Conservation (phyloP, 148 eudicot species). For the Camellia sinensis region DNA sequence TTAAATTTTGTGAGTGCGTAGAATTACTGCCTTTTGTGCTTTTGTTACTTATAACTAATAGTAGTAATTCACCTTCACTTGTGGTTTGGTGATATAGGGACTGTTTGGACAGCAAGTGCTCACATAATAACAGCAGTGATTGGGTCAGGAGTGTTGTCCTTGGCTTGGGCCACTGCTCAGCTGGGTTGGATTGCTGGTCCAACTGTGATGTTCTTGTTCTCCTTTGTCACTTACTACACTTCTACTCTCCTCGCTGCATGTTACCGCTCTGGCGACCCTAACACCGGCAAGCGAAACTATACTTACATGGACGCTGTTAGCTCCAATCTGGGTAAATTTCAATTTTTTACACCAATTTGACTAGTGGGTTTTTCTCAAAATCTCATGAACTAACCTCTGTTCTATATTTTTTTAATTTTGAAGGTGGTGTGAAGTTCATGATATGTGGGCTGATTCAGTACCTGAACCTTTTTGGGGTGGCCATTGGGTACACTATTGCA, state of each 20-base stretch:
- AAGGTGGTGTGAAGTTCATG: constrained; percentile 60
- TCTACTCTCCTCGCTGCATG: constrained; percentile 63
- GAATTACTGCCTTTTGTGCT: neutral
- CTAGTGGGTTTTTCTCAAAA: neutral
- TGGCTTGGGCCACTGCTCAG: constrained; percentile 80
- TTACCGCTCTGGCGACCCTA: constrained; percentile 68
- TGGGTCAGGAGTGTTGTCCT: constrained; percentile 74
- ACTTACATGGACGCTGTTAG: constrained; percentile 86
- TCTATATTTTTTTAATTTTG: neutral
- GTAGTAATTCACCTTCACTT: neutral
- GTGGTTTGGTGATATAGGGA: constrained; percentile 35
- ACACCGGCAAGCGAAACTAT: constrained; percentile 68
- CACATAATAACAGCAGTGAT: constrained; percentile 85
- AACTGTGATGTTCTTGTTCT: constrained; percentile 56
- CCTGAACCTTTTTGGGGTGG: constrained; percentile 63
- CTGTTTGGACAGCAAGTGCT: constrained; percentile 77
- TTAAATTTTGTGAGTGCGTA: neutral
- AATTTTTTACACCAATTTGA: neutral
- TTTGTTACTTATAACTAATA: too few species aligned
- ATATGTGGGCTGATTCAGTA: constrained; percentile 62
- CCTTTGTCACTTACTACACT: constrained; percentile 71
- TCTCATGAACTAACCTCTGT: neutral
- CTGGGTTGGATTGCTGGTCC: constrained; percentile 89
- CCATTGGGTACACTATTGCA: constrained; percentile 78
- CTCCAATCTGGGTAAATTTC: constrained; percentile 54